Percentiles rank a stretch among this genome's conserved stretches.
These are phyloP conservation scores for Aspergillus aculeatinus DNA, from an alignment of 2,329 filamentous ascomycete species.

Conservation along the genomic window DNA sequence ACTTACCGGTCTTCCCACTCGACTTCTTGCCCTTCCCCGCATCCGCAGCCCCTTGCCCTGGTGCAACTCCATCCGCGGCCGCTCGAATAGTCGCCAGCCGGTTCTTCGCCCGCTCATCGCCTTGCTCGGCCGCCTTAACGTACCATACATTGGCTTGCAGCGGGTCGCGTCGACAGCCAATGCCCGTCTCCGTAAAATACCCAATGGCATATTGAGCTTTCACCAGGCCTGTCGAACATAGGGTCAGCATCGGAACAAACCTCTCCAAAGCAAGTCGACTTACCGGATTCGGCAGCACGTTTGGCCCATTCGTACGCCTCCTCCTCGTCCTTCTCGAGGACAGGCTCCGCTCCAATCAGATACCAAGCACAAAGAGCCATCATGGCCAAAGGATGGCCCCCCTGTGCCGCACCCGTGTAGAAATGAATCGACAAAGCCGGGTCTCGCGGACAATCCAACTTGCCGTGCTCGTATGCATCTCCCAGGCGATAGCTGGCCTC, in stretches of 20 bases:
- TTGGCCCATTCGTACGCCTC: constrained; percentile 97
- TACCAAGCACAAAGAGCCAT: constrained; percentile 99
- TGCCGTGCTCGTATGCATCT: constrained; percentile 95
- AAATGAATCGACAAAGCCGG: constrained; percentile 94
- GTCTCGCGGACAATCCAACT: constrained; percentile 81
- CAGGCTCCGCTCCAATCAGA: constrained; percentile 87
- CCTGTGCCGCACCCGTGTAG: constrained; percentile 88
- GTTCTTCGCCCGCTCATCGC: constrained; percentile 85
- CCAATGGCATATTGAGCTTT: constrained; percentile 91
- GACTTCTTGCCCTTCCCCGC: constrained; percentile 6
- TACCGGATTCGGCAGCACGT: constrained; percentile 81
- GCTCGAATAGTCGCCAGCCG: constrained; percentile 82
- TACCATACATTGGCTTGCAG: constrained; percentile 98
- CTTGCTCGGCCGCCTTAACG: constrained; percentile 87
- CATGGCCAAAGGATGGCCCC: constrained; percentile 83
- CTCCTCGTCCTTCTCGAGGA: constrained; percentile 90
- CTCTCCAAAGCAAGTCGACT: constrained; percentile 33
- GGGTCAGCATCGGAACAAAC: neutral
- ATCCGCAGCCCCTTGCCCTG: constrained; percentile 27
- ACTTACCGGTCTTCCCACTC: constrained; percentile 13
- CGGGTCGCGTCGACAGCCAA: constrained; percentile 90
- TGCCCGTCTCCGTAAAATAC: constrained; percentile 98
- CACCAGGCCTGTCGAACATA: constrained; percentile 40
- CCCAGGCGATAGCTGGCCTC: constrained; percentile 86
- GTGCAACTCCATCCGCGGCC: constrained; percentile 63